Evolutionary conservation across 2,329 filamentous ascomycete species (phyloP).

Genomic region (Mycosphaerella sp.): DNA sequence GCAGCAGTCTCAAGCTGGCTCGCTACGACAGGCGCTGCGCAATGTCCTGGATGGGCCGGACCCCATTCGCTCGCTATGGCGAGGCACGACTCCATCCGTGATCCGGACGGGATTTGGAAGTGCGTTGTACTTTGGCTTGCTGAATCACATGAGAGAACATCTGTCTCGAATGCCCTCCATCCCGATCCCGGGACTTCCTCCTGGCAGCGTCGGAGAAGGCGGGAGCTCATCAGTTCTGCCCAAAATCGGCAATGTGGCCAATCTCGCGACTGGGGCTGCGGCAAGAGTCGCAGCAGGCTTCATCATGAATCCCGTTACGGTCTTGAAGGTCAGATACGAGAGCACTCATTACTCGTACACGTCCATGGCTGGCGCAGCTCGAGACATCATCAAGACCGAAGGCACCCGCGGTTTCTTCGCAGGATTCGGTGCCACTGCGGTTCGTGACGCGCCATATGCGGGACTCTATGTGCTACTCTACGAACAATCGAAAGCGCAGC

Average conservation of each 20-base stretch:
- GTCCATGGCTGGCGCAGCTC: slow-evolving; percentile 64
- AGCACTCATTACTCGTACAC: slow-evolving; percentile 78
- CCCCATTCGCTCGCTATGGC: slow-evolving; percentile 74
- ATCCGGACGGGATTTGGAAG: slow-evolving; percentile 88
- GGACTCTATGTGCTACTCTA: slow-evolving; percentile 93
- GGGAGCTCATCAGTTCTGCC: slow-evolving; percentile 64
- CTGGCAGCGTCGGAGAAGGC: slow-evolving; percentile 5
- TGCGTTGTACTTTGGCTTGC: slow-evolving; percentile 85
- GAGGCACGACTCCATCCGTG: slow-evolving; percentile 87
- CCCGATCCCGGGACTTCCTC: slow-evolving; percentile 7
- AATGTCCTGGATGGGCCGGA: slow-evolving; percentile 61
- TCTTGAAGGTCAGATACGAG: slow-evolving; percentile 95
- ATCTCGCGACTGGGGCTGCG: slow-evolving; percentile 75
- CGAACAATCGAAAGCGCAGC: slow-evolving; percentile 67
- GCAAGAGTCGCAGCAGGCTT: slow-evolving; percentile 84
- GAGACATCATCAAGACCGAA: slow-evolving; percentile 66
- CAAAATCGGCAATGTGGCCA: slow-evolving; percentile 74
- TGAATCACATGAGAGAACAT: slow-evolving; percentile 57
- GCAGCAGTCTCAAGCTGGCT: slow-evolving; percentile 67
- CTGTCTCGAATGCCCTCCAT: slow-evolving; percentile 26
- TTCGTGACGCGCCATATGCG: slow-evolving; percentile 93
- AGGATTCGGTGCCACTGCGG: slow-evolving; percentile 87
- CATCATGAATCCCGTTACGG: slow-evolving; percentile 88
- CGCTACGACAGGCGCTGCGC: slow-evolving; percentile 63
- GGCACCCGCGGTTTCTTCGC: slow-evolving; percentile 83